phyloP scores from a whole-genome alignment of 495 filamentous ascomycete genomes.

The Penicillium malachiteum region DNA sequence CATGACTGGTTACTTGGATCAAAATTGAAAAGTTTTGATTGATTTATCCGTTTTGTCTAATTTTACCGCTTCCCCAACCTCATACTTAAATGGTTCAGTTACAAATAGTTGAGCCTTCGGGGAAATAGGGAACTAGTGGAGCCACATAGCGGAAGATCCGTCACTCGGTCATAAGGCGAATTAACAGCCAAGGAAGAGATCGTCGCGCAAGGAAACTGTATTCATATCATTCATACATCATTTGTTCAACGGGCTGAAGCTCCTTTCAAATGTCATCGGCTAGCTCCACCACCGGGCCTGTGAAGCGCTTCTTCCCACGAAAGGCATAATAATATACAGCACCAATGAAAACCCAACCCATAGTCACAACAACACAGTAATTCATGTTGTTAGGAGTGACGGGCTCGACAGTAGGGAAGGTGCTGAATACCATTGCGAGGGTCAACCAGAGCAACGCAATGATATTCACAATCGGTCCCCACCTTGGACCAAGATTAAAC shows the following conservation, averaged over 20 bases:
- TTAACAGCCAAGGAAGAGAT: neutral
- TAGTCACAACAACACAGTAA: constrained; percentile 24
- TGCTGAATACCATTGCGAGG: constrained; percentile 25
- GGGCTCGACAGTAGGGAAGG: constrained; percentile 21
- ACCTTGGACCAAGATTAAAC: constrained; percentile 18
- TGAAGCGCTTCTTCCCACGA: constrained; percentile 18
- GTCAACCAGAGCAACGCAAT: constrained; percentile 19
- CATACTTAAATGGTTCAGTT: too few relatives aligned
- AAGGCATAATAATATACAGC: constrained; percentile 22
- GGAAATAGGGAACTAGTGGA: constrained; percentile 3
- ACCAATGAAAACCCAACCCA: constrained; percentile 21
- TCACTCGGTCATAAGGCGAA: neutral
- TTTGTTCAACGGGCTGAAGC: neutral
- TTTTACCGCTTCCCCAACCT: neutral
- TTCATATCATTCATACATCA: neutral
- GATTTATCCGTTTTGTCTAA: neutral
- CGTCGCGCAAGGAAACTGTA: neutral
- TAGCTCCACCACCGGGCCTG: constrained; percentile 19
- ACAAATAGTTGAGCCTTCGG: neutral
- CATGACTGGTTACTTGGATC: constrained; percentile 6
- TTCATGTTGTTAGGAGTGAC: constrained; percentile 26
- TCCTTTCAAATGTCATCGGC: constrained; percentile 11
- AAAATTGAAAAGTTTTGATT: neutral
- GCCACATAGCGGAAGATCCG: neutral
- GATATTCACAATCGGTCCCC: constrained; percentile 17